Conservation (phyloP, 139 green algal species). For the Medakamo hakoo region DNA sequence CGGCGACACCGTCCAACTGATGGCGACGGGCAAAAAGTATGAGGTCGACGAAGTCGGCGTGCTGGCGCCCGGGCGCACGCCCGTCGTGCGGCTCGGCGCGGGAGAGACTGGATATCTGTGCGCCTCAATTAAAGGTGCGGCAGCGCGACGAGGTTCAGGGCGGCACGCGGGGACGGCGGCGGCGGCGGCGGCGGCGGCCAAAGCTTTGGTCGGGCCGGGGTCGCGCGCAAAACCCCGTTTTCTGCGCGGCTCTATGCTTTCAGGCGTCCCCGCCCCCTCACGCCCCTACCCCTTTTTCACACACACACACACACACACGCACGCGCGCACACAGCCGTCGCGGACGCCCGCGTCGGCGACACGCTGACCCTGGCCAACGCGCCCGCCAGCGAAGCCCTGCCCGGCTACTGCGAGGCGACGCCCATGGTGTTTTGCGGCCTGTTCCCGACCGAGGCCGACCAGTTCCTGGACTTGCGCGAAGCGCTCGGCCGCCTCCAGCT, state of each 20-base stretch:
- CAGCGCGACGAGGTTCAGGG: no score
- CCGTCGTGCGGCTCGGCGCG: constrained; percentile 68
- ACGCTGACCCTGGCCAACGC: constrained; percentile 69
- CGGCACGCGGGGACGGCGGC: no score
- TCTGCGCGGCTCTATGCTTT: no score
- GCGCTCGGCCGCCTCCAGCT: constrained; percentile 94
- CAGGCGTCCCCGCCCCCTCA: no score
- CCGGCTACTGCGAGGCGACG: constrained; percentile 68
- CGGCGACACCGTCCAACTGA: constrained; percentile 72
- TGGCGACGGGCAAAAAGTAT: constrained; percentile 86
- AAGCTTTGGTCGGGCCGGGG: no score
- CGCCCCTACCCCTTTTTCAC: no score
- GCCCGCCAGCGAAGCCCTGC: constrained; percentile 26
- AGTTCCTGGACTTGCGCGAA: constrained; percentile 71
- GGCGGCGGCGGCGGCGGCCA: no score
- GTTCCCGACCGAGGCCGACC: constrained; percentile 75
- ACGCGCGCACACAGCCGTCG: no score
- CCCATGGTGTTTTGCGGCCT: constrained; percentile 97
- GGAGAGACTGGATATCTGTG: constrained; percentile 89
- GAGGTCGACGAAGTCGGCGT: constrained; percentile 82
- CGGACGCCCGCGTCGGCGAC: constrained; percentile 88
- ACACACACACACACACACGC: no score
- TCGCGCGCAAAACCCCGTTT: no score
- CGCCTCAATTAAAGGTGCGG: constrained; percentile 85
- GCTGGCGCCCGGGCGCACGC: constrained; percentile 49